These are phyloP conservation scores for Inonotus obliquus DNA, from an alignment of 1,284 basidiomycete genomes.

Conservation along the genomic window DNA sequence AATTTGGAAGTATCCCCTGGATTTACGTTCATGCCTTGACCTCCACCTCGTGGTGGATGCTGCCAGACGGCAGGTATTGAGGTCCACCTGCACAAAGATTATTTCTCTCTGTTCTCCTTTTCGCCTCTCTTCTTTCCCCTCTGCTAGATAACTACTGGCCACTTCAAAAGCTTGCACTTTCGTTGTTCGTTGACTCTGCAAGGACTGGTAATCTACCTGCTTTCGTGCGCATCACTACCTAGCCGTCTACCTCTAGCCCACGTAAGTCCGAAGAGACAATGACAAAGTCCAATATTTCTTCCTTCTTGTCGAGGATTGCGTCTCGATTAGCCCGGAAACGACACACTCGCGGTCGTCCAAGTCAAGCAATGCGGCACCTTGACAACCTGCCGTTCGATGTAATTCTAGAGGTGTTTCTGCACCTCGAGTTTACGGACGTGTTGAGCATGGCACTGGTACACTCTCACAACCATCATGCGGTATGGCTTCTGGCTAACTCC, in stretches of 20 bases:
- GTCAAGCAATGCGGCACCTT: not conserved
- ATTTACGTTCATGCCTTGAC: not conserved
- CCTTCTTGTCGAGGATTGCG: not conserved
- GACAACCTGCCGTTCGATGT: constrained; percentile 10
- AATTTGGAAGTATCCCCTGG: not conserved
- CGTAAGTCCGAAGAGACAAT: not conserved
- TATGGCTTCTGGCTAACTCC: not conserved
- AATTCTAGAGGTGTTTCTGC: constrained; percentile 11
- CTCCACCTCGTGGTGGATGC: not conserved
- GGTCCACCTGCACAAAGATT: not conserved
- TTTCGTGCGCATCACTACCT: not conserved
- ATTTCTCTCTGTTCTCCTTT: not conserved
- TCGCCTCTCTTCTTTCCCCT: not conserved
- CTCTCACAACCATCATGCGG: not conserved
- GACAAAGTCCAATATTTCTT: not conserved
- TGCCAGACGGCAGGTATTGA: not conserved
- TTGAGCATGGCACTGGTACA: constrained; percentile 14
- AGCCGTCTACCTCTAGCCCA: not conserved
- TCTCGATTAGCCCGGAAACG: not conserved
- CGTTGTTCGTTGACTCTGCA: not conserved
- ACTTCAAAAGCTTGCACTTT: not conserved
- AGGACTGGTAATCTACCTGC: not conserved
- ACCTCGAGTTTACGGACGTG: constrained; percentile 13
- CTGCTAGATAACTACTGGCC: not conserved
- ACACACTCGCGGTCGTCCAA: not conserved